These are phyloP conservation scores for Leishmania braziliensis DNA, from an alignment of 208 protist species.

Conservation along the genomic window DNA sequence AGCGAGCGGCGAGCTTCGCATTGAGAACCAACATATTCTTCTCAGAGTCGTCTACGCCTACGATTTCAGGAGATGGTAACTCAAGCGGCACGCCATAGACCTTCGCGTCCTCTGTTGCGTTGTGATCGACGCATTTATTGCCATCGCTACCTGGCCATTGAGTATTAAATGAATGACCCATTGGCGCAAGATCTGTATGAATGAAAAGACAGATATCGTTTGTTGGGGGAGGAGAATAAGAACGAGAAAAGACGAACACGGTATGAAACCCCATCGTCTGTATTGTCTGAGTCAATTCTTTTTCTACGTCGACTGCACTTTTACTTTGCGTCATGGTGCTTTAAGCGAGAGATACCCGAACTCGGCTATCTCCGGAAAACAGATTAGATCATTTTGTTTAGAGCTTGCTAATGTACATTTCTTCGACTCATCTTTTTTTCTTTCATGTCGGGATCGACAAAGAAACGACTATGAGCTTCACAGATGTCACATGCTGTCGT, in stretches of 20 bases:
- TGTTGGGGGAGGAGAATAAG: not conserved
- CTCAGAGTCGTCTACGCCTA: slow-evolving; percentile 7
- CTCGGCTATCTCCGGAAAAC: not conserved
- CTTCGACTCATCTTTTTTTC: not conserved
- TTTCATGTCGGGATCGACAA: not conserved
- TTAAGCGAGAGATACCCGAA: not conserved
- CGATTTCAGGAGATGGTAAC: slow-evolving; percentile 3
- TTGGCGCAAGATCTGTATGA: not conserved
- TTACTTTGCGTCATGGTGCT: not conserved
- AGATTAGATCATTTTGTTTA: not conserved
- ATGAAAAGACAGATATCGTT: not conserved
- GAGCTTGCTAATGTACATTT: not conserved
- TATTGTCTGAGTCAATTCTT: not conserved
- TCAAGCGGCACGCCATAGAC: not conserved
- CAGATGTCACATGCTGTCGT: not conserved
- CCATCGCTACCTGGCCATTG: not conserved
- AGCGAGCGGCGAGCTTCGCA: slow-evolving; percentile 17
- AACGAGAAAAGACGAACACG: not conserved
- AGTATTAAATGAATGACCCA: not conserved
- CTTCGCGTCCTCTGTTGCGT: not conserved
- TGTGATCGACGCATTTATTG: not conserved
- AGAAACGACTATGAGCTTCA: not conserved
- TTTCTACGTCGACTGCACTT: not conserved
- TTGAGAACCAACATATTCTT: slow-evolving; percentile 17
- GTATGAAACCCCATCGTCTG: not conserved